Percentiles rank a stretch among this genome's conserved stretches.
These are phyloP conservation scores for Trichocomaceae sp. DNA, from an alignment of 2,329 filamentous ascomycete genomes.

Conservation along the genomic window DNA sequence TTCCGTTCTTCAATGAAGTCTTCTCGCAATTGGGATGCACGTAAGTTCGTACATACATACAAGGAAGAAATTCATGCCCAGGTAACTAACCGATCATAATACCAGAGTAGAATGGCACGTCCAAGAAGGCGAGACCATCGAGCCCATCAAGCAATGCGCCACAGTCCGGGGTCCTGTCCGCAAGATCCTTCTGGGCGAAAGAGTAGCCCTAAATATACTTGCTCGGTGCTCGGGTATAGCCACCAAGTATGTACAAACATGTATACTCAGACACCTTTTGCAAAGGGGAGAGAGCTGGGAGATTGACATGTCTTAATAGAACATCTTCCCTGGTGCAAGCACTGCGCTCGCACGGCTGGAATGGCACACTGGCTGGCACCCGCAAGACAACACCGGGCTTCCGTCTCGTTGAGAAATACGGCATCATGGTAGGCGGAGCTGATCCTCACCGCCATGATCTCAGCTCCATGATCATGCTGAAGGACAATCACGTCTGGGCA, in stretches of 20 bases:
- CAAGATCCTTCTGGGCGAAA: constrained; percentile 79
- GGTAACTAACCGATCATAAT: neutral
- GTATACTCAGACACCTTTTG: neutral
- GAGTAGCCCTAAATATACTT: constrained; percentile 85
- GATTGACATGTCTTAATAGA: constrained; percentile 8
- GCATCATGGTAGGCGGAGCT: constrained; percentile 88
- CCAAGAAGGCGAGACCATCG: constrained; percentile 64
- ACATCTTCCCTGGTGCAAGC: constrained; percentile 42
- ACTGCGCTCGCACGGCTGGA: constrained; percentile 61
- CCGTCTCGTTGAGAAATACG: constrained; percentile 93
- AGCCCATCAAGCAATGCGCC: constrained; percentile 61
- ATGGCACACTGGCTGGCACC: constrained; percentile 82
- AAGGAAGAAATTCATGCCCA: neutral
- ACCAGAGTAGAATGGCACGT: constrained; percentile 75
- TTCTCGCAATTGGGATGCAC: constrained; percentile 83
- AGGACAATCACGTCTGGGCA: constrained; percentile 97
- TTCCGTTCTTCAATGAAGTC: constrained; percentile 93
- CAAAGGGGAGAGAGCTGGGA: neutral
- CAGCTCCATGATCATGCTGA: constrained; percentile 94
- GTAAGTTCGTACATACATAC: constrained; percentile 43
- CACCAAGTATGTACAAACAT: constrained; percentile 44
- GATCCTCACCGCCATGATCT: constrained; percentile 90
- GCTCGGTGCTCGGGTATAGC: constrained; percentile 89
- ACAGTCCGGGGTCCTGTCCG: constrained; percentile 80
- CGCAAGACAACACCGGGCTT: constrained; percentile 97